A percentile compares a stretch with the other conserved stretches of the same genome.
Evolutionary conservation across 2,329 filamentous ascomycete species (phyloP).

Genomic region (Beauveria varroae): DNA sequence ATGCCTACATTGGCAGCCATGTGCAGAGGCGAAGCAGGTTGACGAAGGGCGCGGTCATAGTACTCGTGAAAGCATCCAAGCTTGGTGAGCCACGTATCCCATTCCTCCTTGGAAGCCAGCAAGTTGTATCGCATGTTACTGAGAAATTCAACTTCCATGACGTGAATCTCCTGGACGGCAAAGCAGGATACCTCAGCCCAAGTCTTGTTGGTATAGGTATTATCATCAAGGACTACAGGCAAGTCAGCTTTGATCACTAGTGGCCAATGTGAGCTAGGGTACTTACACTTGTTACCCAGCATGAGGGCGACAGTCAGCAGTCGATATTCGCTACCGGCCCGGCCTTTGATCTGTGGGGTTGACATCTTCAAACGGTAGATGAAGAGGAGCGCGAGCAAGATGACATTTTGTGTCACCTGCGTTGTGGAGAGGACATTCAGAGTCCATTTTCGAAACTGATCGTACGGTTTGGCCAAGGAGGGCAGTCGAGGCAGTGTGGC

Average conservation of each 20-base stretch:
- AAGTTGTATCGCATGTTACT: conserved; percentile 97
- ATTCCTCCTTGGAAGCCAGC: conserved; percentile 76
- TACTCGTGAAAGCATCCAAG: conserved; percentile 77
- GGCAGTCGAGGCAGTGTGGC: conserved; percentile 47
- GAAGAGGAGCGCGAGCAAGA: conserved; percentile 82
- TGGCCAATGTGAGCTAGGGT: neutral
- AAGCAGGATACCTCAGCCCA: conserved; percentile 98
- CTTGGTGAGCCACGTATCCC: conserved; percentile 80
- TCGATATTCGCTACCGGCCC: conserved; percentile 86
- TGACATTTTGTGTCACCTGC: conserved; percentile 93
- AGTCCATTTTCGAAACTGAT: conserved; percentile 89
- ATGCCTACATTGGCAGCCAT: conserved; percentile 23
- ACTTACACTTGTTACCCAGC: conserved; percentile 91
- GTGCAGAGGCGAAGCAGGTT: conserved; percentile 33
- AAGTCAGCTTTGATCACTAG: conserved; percentile 20
- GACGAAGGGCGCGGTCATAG: conserved; percentile 60
- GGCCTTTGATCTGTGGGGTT: conserved; percentile 83
- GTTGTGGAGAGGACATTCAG: conserved; percentile 85
- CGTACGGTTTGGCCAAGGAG: conserved; percentile 65
- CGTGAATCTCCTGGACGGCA: conserved; percentile 87
- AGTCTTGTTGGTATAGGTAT: conserved; percentile 98
- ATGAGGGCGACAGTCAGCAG: conserved; percentile 91
- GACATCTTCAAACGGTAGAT: conserved; percentile 88
- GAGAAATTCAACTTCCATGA: conserved; percentile 99
- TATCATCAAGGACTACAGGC: conserved; percentile 76